A percentile compares a stretch with the other conserved stretches of the same genome.
These are phyloP conservation scores for Domatiomyces globalis DNA, from an alignment of 2,329 filamentous ascomycete genomes.

Conservation along the genomic window DNA sequence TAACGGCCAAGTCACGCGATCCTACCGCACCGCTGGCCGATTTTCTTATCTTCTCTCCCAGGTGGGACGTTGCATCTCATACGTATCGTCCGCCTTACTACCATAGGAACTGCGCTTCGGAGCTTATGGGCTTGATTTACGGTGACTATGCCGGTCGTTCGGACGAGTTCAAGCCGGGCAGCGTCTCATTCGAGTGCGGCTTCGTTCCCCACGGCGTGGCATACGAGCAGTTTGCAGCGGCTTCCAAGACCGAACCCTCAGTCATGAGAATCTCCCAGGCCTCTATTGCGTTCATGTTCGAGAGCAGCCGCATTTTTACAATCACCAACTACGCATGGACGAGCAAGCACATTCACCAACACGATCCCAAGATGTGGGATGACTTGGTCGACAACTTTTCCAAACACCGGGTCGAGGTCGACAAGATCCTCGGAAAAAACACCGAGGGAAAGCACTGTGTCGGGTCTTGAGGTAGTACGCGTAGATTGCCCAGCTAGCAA, in stretches of 20 bases:
- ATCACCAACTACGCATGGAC: constrained; percentile 5
- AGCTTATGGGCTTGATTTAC: constrained; percentile 24
- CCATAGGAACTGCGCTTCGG: constrained; percentile 27
- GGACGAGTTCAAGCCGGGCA: constrained; percentile 3
- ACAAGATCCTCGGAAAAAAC: constrained; percentile 4
- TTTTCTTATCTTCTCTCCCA: constrained; percentile 27
- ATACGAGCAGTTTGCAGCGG: background rate
- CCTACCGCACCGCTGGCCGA: constrained; percentile 23
- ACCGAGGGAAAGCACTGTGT: no score
- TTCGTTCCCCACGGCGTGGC: constrained; percentile 8
- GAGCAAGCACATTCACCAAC: background rate
- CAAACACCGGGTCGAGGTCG: constrained; percentile 14
- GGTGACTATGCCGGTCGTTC: constrained; percentile 3
- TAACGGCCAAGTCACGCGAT: constrained; percentile 25
- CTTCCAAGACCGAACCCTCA: background rate
- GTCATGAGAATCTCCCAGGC: background rate
- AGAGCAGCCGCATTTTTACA: constrained; percentile 5
- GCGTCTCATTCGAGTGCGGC: constrained; percentile 5
- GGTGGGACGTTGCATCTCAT: constrained; percentile 26
- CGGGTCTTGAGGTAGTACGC: no score
- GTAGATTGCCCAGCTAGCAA: no score
- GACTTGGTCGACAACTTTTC: constrained; percentile 13
- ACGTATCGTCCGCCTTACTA: constrained; percentile 30
- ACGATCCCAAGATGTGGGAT: constrained; percentile 10
- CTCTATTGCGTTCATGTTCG: constrained; percentile 7